Percentiles rank a stretch among this genome's conserved stretches.
phyloP scores from a whole-genome alignment of 257 asterid species.

The Cruciata laevipes region DNA sequence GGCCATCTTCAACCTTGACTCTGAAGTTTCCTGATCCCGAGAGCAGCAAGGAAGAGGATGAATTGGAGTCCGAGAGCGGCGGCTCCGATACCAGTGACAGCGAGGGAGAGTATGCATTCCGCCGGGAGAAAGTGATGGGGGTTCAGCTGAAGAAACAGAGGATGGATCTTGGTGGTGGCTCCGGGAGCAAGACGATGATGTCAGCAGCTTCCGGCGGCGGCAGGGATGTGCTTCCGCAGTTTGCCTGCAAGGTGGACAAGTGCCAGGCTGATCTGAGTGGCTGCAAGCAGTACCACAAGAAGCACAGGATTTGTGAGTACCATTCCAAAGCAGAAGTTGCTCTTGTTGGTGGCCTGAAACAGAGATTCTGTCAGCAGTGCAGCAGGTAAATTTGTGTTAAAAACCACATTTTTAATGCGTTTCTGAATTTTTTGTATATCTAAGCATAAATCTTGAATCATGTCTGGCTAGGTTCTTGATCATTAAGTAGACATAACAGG shows the following conservation, averaged over 20 bases:
- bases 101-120: constrained; percentile 12
- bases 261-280: constrained; percentile 33
- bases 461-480: background rate
- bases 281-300: constrained; percentile 43
- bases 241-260: constrained; percentile 40
- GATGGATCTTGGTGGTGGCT: constrained; percentile 25
- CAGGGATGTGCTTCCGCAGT: constrained; percentile 15
- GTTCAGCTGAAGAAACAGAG: constrained; percentile 30
- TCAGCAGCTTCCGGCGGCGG: constrained; percentile 3
- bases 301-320: constrained; percentile 56
- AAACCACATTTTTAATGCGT: background rate
- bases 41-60: constrained; percentile 21
- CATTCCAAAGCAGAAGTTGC: constrained; percentile 53
- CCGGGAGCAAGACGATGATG: constrained; percentile 6
- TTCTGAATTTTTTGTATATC: background rate
- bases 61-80: background rate
- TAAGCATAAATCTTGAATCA: background rate
- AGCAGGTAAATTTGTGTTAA: constrained; percentile 35
- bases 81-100: background rate
- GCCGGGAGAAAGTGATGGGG: constrained; percentile 10
- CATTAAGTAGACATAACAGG: background rate
- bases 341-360: constrained; percentile 36
- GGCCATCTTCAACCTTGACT: constrained; percentile 25
- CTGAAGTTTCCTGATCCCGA: constrained; percentile 9
- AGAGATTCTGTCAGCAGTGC: constrained; percentile 68